These are phyloP conservation scores for Saccharomyces jurei DNA, from an alignment of 805 yeast genomes.

Conservation along the genomic window DNA sequence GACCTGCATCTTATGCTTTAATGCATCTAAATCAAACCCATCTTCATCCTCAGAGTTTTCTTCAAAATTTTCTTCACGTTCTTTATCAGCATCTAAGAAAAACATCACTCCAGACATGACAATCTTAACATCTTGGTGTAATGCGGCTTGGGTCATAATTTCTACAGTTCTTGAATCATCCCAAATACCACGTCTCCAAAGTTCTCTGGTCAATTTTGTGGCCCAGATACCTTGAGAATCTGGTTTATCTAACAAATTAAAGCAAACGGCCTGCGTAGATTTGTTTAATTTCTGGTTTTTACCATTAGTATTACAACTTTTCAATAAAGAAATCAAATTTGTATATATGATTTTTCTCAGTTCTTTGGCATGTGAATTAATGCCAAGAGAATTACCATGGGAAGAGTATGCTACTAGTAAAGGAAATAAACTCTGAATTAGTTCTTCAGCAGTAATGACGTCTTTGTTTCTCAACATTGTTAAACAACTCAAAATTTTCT, in stretches of 20 bases:
- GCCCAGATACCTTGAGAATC: conserved; percentile 92
- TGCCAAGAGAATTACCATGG: conserved; percentile 35
- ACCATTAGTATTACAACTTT: conserved; percentile 77
- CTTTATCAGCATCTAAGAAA: conserved; percentile 89
- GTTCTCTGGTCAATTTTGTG: conserved; percentile 83
- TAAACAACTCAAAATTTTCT: conserved; percentile 81
- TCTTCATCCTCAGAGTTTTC: conserved; percentile 63
- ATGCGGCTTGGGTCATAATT: conserved; percentile 91
- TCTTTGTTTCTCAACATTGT: conserved; percentile 86
- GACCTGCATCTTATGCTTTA: conserved; percentile 74
- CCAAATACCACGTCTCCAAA: conserved; percentile 98
- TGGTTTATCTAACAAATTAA: conserved; percentile 73
- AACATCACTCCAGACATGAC: conserved; percentile 84
- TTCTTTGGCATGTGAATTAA: conserved; percentile 64
- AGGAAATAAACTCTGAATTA: conserved; percentile 86
- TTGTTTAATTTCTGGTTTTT: conserved; percentile 84
- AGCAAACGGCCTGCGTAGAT: conserved; percentile 85
- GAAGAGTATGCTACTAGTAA: conserved; percentile 59
- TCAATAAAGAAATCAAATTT: conserved; percentile 69
- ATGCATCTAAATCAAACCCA: conserved; percentile 60
- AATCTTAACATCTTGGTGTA: conserved; percentile 79
- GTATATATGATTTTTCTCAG: conserved; percentile 76
- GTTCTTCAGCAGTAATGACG: conserved; percentile 65
- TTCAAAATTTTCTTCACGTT: conserved; percentile 63
- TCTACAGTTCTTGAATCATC: conserved; percentile 96